Evolutionary conservation across 2,329 filamentous ascomycete species (phyloP), one percentile per base, ranked within the genome.

Genomic region (Pseudogymnoascus sp.): DNA sequence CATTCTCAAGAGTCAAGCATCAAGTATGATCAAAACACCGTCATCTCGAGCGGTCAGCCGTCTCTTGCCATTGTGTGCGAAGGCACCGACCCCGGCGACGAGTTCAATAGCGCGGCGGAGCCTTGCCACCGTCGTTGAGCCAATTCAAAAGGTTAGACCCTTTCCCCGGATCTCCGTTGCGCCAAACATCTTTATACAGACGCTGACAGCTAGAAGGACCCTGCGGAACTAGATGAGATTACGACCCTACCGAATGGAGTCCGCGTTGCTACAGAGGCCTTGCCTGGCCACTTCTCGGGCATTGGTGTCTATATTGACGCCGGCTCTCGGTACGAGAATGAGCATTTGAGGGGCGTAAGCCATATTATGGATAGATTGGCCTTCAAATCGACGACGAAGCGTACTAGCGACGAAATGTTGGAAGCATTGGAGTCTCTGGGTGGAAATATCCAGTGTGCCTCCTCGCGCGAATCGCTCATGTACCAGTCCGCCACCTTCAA

Each of bases 401-500:
- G 87, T 64, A 84, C 84, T 0, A 85, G 87, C 62, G 92, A 97
- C 75, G 81, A 92, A 68, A 94, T 97, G 86, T 79, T 96, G 18
- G 91, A 96, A 74, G 81, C 87, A 35, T 82, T 97, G 35, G 94
- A 97, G 76, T 87, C 87, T 0, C 80, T 99, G 2, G 94, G 94
- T 36, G 94, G 94, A 33, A 97, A 97, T 74, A 93, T 99, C 64
- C 92, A 97, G 77, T 99, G 94, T 77, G 92, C 93, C 9, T 97
- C 92, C 1, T 96, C 92, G 1, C 83, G 94, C 67, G 94, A 99
- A 76, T 91, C 91, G 62, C 84, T 99, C 77, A 99, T 99, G 94
- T 99, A 99, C 79, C 94, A 99, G 76, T 90, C 92, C 1, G 94
- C 94, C 27, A 97, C 92, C 31, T 99, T 99, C 83, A 99, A 99